These are phyloP conservation scores for Lichina pygmaea DNA, from an alignment of 495 filamentous ascomycete genomes.

Conservation along the genomic window DNA sequence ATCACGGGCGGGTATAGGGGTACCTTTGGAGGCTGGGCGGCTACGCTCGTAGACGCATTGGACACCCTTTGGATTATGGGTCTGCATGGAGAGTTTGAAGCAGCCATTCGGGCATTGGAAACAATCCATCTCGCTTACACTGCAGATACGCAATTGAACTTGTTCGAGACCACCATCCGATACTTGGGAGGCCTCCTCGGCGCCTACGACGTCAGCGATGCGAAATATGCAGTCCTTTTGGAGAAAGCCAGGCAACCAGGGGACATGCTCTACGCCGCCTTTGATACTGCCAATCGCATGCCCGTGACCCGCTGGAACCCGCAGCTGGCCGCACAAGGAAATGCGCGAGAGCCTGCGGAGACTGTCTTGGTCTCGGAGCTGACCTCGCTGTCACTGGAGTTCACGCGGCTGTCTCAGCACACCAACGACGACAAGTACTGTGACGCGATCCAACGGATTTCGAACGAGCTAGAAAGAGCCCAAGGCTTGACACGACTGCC, in stretches of 20 bases:
- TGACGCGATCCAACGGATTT: conserved; percentile 13
- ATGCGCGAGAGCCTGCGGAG: not conserved
- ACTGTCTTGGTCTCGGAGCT: not conserved
- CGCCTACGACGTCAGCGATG: conserved; percentile 22
- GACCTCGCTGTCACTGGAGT: conserved; percentile 15
- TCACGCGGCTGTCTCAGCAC: conserved; percentile 13
- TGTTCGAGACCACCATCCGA: conserved; percentile 23
- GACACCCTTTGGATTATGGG: conserved; percentile 39
- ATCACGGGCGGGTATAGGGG: conserved; percentile 21
- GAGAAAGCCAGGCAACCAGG: conserved; percentile 13
- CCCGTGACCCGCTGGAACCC: conserved; percentile 8
- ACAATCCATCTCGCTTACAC: conserved; percentile 13
- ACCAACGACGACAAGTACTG: conserved; percentile 13
- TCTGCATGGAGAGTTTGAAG: conserved; percentile 28
- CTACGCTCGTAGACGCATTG: conserved; percentile 29
- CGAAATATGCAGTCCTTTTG: conserved; percentile 11
- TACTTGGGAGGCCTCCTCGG: conserved; percentile 23
- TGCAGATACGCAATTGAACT: conserved; percentile 11
- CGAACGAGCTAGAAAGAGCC: conserved; percentile 8
- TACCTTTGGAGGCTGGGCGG: conserved; percentile 35
- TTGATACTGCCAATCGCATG: conserved; percentile 16
- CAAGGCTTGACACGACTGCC: conserved; percentile 12
- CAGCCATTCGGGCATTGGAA: conserved; percentile 20
- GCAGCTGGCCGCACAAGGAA: not conserved
- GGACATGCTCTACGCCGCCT: conserved; percentile 17